These are phyloP conservation scores for Passiflora organensis DNA, from an alignment of 345 rosid species.

Conservation along the genomic window DNA sequence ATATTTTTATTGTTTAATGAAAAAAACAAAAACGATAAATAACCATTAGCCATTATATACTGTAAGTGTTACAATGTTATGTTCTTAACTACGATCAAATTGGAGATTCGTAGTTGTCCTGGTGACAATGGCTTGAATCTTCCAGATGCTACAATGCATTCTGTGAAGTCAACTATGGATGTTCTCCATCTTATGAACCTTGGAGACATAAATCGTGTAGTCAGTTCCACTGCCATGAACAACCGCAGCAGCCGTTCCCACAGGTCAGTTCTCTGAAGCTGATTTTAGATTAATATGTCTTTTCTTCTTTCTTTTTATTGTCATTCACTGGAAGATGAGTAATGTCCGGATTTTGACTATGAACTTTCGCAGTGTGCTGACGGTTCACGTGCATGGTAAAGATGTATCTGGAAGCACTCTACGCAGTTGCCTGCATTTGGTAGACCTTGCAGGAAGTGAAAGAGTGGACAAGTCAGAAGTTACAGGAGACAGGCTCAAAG, in stretches of 20 bases:
- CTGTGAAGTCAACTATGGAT: slow-evolving; percentile 66
- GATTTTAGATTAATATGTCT: too few species aligned
- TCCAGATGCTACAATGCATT: slow-evolving; percentile 81
- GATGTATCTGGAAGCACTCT: slow-evolving; percentile 63
- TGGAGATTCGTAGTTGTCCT: slow-evolving; percentile 79
- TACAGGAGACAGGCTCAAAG: slow-evolving; percentile 87
- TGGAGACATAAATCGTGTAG: slow-evolving; percentile 83
- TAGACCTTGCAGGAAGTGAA: slow-evolving; percentile 98
- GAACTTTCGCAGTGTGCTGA: slow-evolving; percentile 54
- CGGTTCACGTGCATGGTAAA: slow-evolving; percentile 78
- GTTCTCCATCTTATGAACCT: slow-evolving; percentile 74
- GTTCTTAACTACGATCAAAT: slow-evolving; percentile 50
- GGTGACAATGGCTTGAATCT: slow-evolving; percentile 65
- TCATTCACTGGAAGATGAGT: too few species aligned
- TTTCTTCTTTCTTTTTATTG: too few species aligned
- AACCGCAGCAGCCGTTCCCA: slow-evolving; percentile 87
- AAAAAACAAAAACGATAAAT: background rate
- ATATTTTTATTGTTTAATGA: too few species aligned
- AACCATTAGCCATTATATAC: too few species aligned
- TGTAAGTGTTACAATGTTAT: too few species aligned
- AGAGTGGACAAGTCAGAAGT: slow-evolving; percentile 92
- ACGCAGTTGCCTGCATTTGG: slow-evolving; percentile 83
- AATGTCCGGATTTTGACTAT: too few species aligned
- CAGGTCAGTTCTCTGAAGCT: slow-evolving; percentile 62
- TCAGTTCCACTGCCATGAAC: slow-evolving; percentile 78